phyloP scores from a whole-genome alignment of 1,139 yeast species.

The Candida dubliniensis region DNA sequence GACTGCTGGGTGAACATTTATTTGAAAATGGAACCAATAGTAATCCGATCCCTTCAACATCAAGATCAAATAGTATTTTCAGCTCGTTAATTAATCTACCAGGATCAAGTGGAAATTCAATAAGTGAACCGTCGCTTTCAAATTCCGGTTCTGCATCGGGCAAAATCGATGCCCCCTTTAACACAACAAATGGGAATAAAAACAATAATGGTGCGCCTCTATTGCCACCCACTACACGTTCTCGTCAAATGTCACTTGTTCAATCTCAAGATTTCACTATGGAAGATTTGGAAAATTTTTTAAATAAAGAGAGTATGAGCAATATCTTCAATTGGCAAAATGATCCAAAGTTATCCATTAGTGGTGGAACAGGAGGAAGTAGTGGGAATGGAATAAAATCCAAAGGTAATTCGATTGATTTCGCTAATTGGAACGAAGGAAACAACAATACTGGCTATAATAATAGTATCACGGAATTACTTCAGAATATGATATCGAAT shows the following conservation, averaged over 20 bases:
- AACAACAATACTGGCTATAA: slow-evolving; percentile 25
- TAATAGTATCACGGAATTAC: slow-evolving; percentile 37
- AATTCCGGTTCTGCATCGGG: background rate
- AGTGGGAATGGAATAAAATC: slow-evolving; percentile 13
- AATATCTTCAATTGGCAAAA: slow-evolving; percentile 34
- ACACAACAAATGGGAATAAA: slow-evolving; percentile 9
- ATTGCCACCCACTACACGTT: slow-evolving; percentile 13
- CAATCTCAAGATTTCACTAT: slow-evolving; percentile 25
- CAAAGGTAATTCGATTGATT: slow-evolving; percentile 33
- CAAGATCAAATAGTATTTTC: slow-evolving; percentile 43
- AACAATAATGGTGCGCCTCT: slow-evolving; percentile 7
- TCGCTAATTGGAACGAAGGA: slow-evolving; percentile 20
- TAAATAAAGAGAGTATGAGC: slow-evolving; percentile 44
- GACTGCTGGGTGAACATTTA: slow-evolving; percentile 15
- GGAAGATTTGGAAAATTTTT: slow-evolving; percentile 45
- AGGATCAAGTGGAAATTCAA: slow-evolving; percentile 32
- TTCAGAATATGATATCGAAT: slow-evolving; percentile 37
- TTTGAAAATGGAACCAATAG: slow-evolving; percentile 7
- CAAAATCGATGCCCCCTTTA: background rate
- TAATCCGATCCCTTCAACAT: slow-evolving; percentile 2
- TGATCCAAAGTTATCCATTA: slow-evolving; percentile 13
- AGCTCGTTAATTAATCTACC: slow-evolving; percentile 44
- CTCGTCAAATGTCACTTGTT: slow-evolving; percentile 17
- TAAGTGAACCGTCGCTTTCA: slow-evolving; percentile 26
- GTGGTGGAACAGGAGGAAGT: slow-evolving; percentile 5